These are phyloP conservation scores for Epichloe baconii DNA, from an alignment of 2,329 filamentous ascomycete genomes.

Conservation along the genomic window DNA sequence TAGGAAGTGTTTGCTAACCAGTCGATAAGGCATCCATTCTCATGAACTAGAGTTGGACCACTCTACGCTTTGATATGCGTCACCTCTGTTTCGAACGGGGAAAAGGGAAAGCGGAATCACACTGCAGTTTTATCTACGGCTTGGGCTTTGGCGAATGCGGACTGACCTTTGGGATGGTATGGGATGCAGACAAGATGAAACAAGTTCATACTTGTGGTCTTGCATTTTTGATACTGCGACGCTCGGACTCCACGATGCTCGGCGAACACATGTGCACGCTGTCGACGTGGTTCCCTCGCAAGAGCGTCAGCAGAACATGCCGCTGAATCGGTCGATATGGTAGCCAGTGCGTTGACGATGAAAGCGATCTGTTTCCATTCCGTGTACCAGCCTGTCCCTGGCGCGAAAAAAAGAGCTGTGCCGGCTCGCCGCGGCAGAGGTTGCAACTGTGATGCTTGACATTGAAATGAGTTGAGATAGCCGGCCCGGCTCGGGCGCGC, in stretches of 20 bases:
- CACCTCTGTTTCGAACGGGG: background rate
- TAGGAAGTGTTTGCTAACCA: background rate
- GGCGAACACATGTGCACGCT: background rate
- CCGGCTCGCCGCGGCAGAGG: background rate
- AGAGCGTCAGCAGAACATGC: background rate
- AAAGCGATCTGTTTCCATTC: background rate
- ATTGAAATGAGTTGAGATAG: background rate
- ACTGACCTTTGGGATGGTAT: background rate
- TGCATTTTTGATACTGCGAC: background rate
- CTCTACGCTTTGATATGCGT: background rate
- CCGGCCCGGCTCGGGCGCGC: background rate
- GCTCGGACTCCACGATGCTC: background rate
- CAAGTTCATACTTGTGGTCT: background rate
- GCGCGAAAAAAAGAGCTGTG: no score
- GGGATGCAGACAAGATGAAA: background rate
- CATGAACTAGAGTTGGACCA: conserved; percentile 17
- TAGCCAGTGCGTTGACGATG: background rate
- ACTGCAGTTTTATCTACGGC: background rate
- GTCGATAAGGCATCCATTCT: conserved; percentile 22
- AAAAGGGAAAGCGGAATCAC: no score
- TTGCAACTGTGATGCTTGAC: background rate
- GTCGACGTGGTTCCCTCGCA: background rate
- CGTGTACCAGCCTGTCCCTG: background rate
- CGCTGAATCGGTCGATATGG: background rate
- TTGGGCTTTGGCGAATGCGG: background rate